Conservation (phyloP, 192 early-diverging fungal genomes). For the Backusella sp. region DNA sequence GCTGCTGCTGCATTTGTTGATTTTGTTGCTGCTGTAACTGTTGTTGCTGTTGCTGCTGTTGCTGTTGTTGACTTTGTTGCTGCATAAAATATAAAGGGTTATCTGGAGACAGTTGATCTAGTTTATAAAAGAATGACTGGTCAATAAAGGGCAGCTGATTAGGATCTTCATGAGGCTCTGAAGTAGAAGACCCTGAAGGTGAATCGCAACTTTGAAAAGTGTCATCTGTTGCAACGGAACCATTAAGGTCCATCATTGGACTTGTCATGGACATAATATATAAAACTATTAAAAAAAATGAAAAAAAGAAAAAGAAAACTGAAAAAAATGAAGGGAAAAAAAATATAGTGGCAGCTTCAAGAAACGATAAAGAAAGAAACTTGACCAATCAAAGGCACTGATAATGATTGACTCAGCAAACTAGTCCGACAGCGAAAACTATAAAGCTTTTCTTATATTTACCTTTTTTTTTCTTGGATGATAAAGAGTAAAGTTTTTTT, state of each 20-base stretch:
- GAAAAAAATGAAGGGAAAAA: neutral
- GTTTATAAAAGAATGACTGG: slow-evolving; percentile 19
- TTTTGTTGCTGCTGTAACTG: neutral
- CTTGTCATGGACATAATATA: slow-evolving; percentile 3
- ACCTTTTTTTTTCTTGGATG: neutral
- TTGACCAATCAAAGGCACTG: neutral
- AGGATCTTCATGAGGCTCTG: slow-evolving; percentile 29
- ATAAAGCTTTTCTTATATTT: neutral
- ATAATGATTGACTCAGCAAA: neutral
- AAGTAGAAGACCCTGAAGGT: slow-evolving; percentile 29
- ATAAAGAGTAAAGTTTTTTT: neutral
- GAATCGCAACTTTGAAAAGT: slow-evolving; percentile 26
- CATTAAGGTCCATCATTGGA: slow-evolving; percentile 1
- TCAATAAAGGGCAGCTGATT: slow-evolving; percentile 17
- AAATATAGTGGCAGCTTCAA: neutral
- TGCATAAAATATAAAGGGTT: slow-evolving; percentile 24
- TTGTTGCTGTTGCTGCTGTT: slow-evolving; percentile 6
- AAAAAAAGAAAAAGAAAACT: neutral
- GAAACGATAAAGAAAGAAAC: neutral
- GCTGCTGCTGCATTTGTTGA: neutral
- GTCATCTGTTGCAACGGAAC: slow-evolving; percentile 12
- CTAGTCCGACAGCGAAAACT: neutral
- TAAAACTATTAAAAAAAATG: neutral
- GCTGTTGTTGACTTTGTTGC: neutral
- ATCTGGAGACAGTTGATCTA: slow-evolving; percentile 22